Base-by-base conservation (phyloP, 1,284 basidiomycete species). In the Leucoagaricus sp. region DNA sequence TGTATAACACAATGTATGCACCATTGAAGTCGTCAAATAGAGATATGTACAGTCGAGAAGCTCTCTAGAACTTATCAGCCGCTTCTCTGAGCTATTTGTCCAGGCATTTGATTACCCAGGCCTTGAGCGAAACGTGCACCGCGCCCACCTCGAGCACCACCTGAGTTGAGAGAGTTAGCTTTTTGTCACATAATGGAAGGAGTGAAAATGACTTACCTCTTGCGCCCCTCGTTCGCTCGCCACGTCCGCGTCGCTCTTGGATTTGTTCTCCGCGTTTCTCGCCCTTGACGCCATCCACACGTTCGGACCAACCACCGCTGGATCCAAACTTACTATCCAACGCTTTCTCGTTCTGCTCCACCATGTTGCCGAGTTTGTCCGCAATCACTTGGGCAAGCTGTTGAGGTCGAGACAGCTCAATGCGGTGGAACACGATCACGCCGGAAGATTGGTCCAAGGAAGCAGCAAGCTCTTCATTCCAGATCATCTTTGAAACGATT, bases 401-500 rank as follows among this genome's bases (percentile, higher is more conserved):
- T 73, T 99, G 96, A n/a, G 92, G 81, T 55, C 93, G 89, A 29
- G 91, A 86, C 44, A 94, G 82, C 66, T 98, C 94, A 53, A 94
- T 84, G 53, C 91, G 87, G 71, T 96, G 91, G 80, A 98, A 94
- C 49, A 96, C 87, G 50, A 97, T 80, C 45, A 96, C 93, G 54
- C 87, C 85, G 52, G 87, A 86, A 17, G 92, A 87, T 70, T 93
- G 93, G 71, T 99, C 97, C 57, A 99, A 80, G 29, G 94, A 96
- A 1, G 96, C 97, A 0, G 92, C 83, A 13, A 99, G 80, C 71
- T 98, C 96, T 70, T 98, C 97, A 66, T 85, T 94, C 94, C 96
- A 98, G 68, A 99, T 98, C 97, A 99, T 98, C 75, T 95, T 94
- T 46, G 93, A 96, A 47, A 98, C 92, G 65, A 98, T 87, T 23